These are phyloP conservation scores for Paradendryphiella salina DNA, from an alignment of 2,329 filamentous ascomycete species.

Conservation along the genomic window DNA sequence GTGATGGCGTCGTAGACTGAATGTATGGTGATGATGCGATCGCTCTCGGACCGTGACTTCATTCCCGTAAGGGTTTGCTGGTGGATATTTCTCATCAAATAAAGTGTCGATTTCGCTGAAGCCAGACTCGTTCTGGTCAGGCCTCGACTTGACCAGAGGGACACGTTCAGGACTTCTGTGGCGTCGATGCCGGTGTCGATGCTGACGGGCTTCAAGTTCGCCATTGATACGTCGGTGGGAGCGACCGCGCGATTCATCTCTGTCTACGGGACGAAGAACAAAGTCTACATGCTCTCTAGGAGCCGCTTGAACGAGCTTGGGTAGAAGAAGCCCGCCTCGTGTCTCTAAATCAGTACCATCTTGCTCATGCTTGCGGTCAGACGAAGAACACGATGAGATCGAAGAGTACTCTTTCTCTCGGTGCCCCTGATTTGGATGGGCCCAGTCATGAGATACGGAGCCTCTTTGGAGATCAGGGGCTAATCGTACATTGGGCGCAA, in stretches of 20 bases:
- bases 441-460: constrained; percentile 36
- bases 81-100: constrained; percentile 24
- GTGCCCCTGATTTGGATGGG: constrained; percentile 17
- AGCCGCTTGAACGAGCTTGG: constrained; percentile 22
- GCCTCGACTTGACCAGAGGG: constrained; percentile 8
- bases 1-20: constrained; percentile 51
- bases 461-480: constrained; percentile 13
- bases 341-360: constrained; percentile 21
- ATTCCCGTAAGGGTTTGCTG: constrained; percentile 19
- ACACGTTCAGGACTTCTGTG: constrained; percentile 11
- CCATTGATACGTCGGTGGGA: constrained; percentile 16
- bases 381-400: constrained; percentile 17
- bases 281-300: constrained; percentile 38
- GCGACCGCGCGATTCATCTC: constrained; percentile 34
- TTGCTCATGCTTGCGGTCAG: neutral
- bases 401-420: constrained; percentile 2
- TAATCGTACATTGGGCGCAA: constrained; percentile 6
- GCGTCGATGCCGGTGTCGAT: constrained; percentile 19
- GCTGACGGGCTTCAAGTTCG: constrained; percentile 9
- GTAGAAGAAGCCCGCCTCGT: constrained; percentile 28
- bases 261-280: constrained; percentile 32
- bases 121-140: constrained; percentile 12
- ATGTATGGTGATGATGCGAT: constrained; percentile 42
- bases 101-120: constrained; percentile 20
- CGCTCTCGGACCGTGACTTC: constrained; percentile 31